A percentile compares a stretch with the other conserved stretches of the same genome.
phyloP scores from a whole-genome alignment of 106 monocot genomes.

The Dactylorhiza incarnata region DNA sequence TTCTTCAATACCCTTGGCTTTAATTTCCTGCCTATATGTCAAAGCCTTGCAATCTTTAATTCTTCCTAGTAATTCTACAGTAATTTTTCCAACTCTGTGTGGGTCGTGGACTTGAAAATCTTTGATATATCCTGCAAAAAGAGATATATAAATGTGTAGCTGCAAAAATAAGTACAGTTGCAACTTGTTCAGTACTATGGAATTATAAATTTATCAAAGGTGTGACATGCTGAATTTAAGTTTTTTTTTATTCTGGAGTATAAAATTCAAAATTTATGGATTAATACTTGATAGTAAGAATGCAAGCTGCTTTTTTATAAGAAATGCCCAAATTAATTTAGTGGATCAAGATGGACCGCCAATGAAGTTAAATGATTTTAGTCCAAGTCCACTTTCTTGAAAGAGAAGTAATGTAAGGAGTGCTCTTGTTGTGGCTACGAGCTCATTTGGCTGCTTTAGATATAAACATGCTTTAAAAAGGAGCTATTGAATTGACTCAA shows the following conservation, averaged over 20 bases:
- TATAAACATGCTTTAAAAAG: too few relatives aligned
- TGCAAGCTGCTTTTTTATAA: background rate
- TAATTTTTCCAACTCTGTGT: constrained; percentile 84
- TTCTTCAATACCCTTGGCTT: constrained; percentile 62
- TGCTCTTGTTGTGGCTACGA: too few relatives aligned
- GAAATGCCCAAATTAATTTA: background rate
- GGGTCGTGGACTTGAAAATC: constrained; percentile 83
- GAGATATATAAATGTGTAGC: background rate
- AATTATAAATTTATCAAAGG: background rate
- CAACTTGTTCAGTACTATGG: background rate
- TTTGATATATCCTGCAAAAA: constrained; percentile 81
- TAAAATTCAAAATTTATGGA: background rate
- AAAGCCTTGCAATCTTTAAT: constrained; percentile 81
- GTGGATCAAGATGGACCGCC: background rate
- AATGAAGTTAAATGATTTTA: background rate
- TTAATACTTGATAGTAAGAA: background rate
- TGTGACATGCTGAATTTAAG: background rate
- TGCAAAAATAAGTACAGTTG: background rate
- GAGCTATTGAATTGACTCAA: too few relatives aligned
- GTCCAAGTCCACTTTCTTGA: background rate
- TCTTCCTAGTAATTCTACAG: constrained; percentile 83
- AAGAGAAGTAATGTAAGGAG: too few relatives aligned
- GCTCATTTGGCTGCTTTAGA: too few relatives aligned
- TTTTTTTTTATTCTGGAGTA: too few relatives aligned
- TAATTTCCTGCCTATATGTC: constrained; percentile 83